Evolutionary conservation across 2,329 filamentous ascomycete genomes (phyloP), one percentile per base, ranked within the genome.

Genomic region (Botryotinia calthae): DNA sequence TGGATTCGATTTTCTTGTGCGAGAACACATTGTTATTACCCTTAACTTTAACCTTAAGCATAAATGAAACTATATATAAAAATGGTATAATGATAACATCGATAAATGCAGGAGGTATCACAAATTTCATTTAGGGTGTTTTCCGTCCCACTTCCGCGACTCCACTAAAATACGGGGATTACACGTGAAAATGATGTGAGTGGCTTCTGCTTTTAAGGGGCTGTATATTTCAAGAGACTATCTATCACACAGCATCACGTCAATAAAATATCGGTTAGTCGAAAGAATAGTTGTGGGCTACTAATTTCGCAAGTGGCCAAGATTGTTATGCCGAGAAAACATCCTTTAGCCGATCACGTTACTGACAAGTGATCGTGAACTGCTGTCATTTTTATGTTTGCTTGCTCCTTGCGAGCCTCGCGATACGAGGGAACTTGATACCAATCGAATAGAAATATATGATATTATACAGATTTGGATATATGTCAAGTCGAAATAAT

Each of bases 31-130:
- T 62, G 16, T 62, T 37, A 40, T 8, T 40, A 22, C 22, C 34
- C 14, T 22, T 40, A 40, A 40, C n/a, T 56, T 56, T 56, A 56
- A 56, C 51, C 51, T 56, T 56, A 56, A 62, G 34, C 59, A 62
- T n/a, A 18, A 42, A 18, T 14, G 34, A 62, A 18, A n/a, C 9
- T 9, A 62, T 62, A n/a, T 62, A 18, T 58, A 34, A 40, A 56
- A 25, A 56, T 56, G 51, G 16, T 28, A 8, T n/a, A 42, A 5
- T 62, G 9, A 40, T 42, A 34, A 62, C 40, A n/a, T n/a, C n/a
- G 25, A 42, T 62, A 40, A 37, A 62, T 62, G 59, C 59, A 62
- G 12, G 59, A 62, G 59, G 42, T 62, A 40, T 62, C 59, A 62
- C 59, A 40, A n/a, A 62, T 62, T 25, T 42, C 37, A 62, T 62